Evolutionary conservation across 441 rosid genomes (phyloP).

Genomic region (Bruguiera hainesii): DNA sequence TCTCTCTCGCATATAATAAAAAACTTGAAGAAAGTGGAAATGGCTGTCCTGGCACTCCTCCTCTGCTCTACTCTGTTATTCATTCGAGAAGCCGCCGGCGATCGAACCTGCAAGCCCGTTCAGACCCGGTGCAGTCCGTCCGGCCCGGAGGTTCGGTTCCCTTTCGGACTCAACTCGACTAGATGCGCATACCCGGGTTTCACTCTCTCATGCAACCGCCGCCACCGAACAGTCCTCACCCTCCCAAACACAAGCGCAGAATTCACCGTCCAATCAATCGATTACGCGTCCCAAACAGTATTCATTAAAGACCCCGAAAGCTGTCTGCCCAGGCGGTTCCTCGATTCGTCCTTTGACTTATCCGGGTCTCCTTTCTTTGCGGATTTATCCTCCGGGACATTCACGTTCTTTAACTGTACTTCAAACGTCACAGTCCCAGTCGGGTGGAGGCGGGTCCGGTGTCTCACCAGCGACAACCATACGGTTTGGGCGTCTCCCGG

Average conservation of each 20-base stretch:
- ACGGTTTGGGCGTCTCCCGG: constrained; percentile 23
- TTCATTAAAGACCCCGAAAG: constrained; percentile 31
- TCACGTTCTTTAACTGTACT: constrained; percentile 36
- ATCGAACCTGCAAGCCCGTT: constrained; percentile 5
- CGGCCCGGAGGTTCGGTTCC: constrained; percentile 28
- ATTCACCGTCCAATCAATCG: constrained; percentile 31
- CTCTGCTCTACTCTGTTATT: constrained; percentile 11
- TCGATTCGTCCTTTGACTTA: constrained; percentile 22
- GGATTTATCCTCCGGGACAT: not conserved
- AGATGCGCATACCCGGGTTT: constrained; percentile 32
- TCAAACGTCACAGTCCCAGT: not conserved
- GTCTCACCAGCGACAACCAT: constrained; percentile 27
- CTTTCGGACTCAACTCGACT: constrained; percentile 27
- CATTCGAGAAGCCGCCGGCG: constrained; percentile 1
- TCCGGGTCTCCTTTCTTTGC: constrained; percentile 20
- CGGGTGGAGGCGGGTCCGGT: constrained; percentile 9
- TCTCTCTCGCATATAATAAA: no score
- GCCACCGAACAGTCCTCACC: constrained; percentile 20
- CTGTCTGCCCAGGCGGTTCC: constrained; percentile 30
- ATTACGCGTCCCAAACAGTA: constrained; percentile 27
- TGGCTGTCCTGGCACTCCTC: not conserved
- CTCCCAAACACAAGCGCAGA: constrained; percentile 29
- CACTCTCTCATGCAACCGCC: constrained; percentile 30
- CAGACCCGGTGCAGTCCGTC: constrained; percentile 10
- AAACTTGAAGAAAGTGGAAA: not conserved